Conservation (phyloP, 139 green algal genomes). For the Micractinium conductrix region DNA sequence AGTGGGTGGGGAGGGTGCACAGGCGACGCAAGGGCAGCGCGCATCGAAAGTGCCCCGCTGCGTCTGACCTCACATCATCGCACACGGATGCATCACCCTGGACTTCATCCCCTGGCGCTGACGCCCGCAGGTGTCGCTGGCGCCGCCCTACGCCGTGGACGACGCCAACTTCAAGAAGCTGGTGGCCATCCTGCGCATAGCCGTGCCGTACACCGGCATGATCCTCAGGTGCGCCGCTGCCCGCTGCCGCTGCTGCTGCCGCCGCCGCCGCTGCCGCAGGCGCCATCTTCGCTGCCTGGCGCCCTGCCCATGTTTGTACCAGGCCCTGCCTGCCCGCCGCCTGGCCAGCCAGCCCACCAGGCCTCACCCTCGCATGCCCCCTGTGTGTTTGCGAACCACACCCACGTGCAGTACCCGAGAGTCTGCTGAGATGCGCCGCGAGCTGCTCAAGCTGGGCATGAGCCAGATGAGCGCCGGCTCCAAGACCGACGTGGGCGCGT, state of each 20-base stretch:
- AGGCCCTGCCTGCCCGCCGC: no score
- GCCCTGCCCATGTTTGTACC: no score
- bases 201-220: conserved; percentile 81
- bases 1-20: not conserved
- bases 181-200: conserved; percentile 73
- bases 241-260: no score
- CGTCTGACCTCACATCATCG: no score
- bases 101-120: not conserved
- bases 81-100: conserved; percentile 45
- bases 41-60: no score
- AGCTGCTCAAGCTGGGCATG: conserved; percentile 70
- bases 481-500: conserved; percentile 74
- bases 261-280: no score
- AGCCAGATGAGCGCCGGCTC: conserved; percentile 72
- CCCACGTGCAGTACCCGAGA: conserved; percentile 45
- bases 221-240: conserved; percentile 51
- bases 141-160: conserved; percentile 55
- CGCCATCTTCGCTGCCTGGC: no score
- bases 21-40: no score
- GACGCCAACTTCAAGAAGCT: conserved; percentile 77
- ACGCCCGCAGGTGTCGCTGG: conserved; percentile 25
- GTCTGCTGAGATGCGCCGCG: conserved; percentile 60
- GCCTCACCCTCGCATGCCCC: no score
- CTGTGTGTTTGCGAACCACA: no score
- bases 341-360: no score